Conservation (phyloP, 768 basidiomycete species). For the Amanita molliuscula region DNA sequence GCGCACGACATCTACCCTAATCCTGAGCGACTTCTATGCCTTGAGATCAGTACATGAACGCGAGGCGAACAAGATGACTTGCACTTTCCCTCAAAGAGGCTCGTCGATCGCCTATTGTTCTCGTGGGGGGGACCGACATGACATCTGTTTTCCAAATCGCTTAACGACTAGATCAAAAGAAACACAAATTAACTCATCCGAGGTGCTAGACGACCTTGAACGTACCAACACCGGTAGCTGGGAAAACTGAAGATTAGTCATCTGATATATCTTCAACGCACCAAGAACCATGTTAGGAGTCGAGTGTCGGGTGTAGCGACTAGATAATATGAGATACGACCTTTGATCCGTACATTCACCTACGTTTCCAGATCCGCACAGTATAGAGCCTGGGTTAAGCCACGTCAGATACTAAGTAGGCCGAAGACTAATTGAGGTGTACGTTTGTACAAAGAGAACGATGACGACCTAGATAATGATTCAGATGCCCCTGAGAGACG, state of each 20-base stretch:
- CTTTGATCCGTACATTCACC: not conserved
- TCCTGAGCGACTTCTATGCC: not conserved
- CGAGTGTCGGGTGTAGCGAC: not conserved
- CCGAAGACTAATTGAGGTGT: too few species aligned
- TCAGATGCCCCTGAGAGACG: not conserved
- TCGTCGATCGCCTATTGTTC: too few species aligned
- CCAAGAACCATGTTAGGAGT: not conserved
- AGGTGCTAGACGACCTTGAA: not conserved
- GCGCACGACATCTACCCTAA: not conserved
- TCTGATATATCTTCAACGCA: not conserved
- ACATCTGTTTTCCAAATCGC: too few species aligned
- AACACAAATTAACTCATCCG: not conserved
- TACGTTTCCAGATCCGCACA: not conserved
- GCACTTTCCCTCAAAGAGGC: too few species aligned
- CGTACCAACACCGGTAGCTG: not conserved
- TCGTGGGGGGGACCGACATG: too few species aligned
- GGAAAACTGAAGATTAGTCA: not conserved
- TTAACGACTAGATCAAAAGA: not conserved
- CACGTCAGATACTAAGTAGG: not conserved
- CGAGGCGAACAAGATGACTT: too few species aligned
- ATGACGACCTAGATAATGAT: not conserved
- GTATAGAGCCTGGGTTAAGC: not conserved
- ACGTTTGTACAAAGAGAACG: not conserved
- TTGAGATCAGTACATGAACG: too few species aligned
- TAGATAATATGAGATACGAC: too few species aligned